Evolutionary conservation across 768 basidiomycete genomes (phyloP).

Genomic region (Boletus pseudopeckii): DNA sequence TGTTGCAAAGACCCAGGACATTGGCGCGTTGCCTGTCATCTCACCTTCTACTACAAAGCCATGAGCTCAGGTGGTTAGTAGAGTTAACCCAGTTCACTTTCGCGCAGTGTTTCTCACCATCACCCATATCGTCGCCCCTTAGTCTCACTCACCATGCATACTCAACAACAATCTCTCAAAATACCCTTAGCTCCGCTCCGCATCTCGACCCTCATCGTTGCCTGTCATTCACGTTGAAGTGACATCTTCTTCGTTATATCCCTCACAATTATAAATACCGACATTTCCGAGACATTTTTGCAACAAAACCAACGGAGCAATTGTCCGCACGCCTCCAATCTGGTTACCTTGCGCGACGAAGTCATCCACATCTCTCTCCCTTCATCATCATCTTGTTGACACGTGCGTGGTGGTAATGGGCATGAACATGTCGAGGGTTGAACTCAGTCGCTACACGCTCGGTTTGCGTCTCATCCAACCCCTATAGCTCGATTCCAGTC

Average conservation of each 20-base stretch:
- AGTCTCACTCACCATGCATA: neutral
- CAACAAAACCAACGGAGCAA: neutral
- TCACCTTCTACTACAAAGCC: slow-evolving; percentile 12
- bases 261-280: neutral
- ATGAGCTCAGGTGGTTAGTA: slow-evolving; percentile 7
- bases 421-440: neutral
- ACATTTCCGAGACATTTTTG: neutral
- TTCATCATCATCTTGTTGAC: neutral
- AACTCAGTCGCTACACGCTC: neutral
- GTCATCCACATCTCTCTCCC: neutral
- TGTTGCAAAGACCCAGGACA: slow-evolving; percentile 9
- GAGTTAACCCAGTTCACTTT: neutral
- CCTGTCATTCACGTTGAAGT: neutral
- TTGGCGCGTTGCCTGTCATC: slow-evolving; percentile 9
- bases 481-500: neutral
- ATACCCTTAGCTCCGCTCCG: neutral
- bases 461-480: neutral
- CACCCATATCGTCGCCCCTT: neutral
- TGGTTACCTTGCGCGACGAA: neutral
- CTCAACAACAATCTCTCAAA: neutral
- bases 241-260: neutral
- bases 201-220: neutral
- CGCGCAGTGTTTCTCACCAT: neutral
- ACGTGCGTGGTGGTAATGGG: neutral
- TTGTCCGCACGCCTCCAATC: neutral